Base-by-base conservation (phyloP, 2,329 filamentous ascomycete species). In the Chaetomiaceae sp. region DNA sequence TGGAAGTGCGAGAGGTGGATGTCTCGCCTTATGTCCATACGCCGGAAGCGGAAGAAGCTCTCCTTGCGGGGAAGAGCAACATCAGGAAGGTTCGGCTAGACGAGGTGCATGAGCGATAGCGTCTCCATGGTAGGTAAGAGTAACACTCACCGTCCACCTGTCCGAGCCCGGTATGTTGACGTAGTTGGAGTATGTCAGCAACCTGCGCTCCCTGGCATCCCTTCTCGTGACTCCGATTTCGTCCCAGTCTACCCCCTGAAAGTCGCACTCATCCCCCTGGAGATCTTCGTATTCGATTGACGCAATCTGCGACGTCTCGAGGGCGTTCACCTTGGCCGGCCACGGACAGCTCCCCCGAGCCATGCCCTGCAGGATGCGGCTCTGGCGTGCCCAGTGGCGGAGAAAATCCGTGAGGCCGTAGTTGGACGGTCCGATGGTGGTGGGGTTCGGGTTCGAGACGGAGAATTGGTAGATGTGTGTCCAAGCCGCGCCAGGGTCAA, bases 1-100 rank as follows among this genome's bases (percentile, higher is more conserved):
- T 87, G 84, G 56, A 86, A 87, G 67, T 87, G 84, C n/a, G 80
- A 72, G 17, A 86, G 67, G 56, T 76, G 72, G 22, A 82, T 71
- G 47, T 82, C 72, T 19, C 71, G 72, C 42, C 75, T 72, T 38
- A 85, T 71, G 56, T 79, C 73, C 75, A 83, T 83, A 36, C 71
- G 74, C 37, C 73, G 74, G 63, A 85, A 87, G 47, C 75, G 74
- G 63, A 84, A 84, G 63, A 78, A 84, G 59, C 69, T 78, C 17
- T 77, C 73, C 1, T 61, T 67, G 12, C 69, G 66, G 0, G 71
- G 70, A 5, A 79, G 64, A 27, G 61, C 58, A 12, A 60, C 59
- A 51, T 73, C 67, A n/a, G 65, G 65, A 4, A 65, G 55, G 39
- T 62, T 42, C 11, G 60, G 57, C 62, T 64, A 23, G 44, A 45